A percentile compares a stretch with the other conserved stretches of the same genome.
phyloP scores from a whole-genome alignment of 192 early-diverging fungal genomes.

The Coemansia furcata region DNA sequence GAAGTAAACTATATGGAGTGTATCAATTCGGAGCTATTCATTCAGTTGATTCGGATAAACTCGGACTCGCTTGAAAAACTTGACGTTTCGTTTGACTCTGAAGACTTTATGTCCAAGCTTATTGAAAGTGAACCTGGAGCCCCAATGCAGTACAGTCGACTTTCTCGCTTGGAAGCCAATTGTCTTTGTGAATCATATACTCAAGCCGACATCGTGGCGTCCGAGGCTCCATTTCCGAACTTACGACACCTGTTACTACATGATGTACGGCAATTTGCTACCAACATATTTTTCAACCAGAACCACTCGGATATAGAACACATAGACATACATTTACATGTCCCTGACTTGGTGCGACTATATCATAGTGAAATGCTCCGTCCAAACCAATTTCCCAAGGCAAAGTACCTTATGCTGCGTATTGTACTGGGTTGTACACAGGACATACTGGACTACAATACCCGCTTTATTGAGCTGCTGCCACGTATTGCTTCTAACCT shows the following conservation, averaged over 20 bases:
- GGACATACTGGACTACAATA: neutral
- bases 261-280: neutral
- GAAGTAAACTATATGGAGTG: neutral
- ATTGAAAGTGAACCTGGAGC: neutral
- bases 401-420: neutral
- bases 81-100: neutral
- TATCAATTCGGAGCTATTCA: neutral
- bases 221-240: neutral
- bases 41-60: neutral
- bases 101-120: neutral
- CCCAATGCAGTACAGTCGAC: neutral
- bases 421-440: neutral
- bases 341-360: neutral
- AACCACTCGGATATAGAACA: neutral
- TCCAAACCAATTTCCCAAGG: neutral
- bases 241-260: neutral
- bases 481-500: neutral
- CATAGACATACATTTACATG: neutral
- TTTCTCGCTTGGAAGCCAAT: neutral
- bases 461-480: neutral
- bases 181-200: neutral
- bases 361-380: neutral
- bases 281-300: neutral
- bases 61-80: neutral
- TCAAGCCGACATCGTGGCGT: neutral